phyloP scores from a whole-genome alignment of 257 asterid genomes.

The Plantago ovata region DNA sequence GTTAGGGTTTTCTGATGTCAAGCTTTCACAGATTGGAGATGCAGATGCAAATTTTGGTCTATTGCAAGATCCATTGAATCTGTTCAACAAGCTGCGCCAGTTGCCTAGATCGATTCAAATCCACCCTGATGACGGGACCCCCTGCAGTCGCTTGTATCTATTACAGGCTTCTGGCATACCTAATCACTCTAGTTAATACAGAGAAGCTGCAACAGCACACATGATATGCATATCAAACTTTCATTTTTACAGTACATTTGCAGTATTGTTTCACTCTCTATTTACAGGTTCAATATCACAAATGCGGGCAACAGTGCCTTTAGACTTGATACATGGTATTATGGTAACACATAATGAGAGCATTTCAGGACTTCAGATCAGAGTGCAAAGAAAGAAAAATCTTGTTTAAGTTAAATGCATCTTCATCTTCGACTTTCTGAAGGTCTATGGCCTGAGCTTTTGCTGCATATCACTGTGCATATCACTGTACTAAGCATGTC shows the following conservation, averaged over 20 bases:
- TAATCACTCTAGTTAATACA: constrained; percentile 33
- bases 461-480: constrained; percentile 11
- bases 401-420: not conserved
- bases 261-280: constrained; percentile 18
- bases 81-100: constrained; percentile 75
- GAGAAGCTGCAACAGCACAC: constrained; percentile 11
- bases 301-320: constrained; percentile 12
- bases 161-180: constrained; percentile 86
- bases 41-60: constrained; percentile 95
- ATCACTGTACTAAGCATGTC: constrained; percentile 7
- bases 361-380: constrained; percentile 15
- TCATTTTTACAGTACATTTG: constrained; percentile 20
- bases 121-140: constrained; percentile 91
- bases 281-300: constrained; percentile 16
- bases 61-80: constrained; percentile 67
- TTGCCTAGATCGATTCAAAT: constrained; percentile 82
- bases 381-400: constrained; percentile 17
- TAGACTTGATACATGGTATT: constrained; percentile 13
- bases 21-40: constrained; percentile 90
- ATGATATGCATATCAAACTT: constrained; percentile 20
- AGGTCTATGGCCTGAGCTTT: constrained; percentile 13
- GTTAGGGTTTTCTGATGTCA: constrained; percentile 81
- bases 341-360: constrained; percentile 5
- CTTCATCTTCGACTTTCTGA: too few species aligned
- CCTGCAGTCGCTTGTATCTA: constrained; percentile 83